Evolutionary conservation across 441 rosid genomes (phyloP), one percentile per base, ranked within the genome.

Genomic region (Manihot esculenta): DNA sequence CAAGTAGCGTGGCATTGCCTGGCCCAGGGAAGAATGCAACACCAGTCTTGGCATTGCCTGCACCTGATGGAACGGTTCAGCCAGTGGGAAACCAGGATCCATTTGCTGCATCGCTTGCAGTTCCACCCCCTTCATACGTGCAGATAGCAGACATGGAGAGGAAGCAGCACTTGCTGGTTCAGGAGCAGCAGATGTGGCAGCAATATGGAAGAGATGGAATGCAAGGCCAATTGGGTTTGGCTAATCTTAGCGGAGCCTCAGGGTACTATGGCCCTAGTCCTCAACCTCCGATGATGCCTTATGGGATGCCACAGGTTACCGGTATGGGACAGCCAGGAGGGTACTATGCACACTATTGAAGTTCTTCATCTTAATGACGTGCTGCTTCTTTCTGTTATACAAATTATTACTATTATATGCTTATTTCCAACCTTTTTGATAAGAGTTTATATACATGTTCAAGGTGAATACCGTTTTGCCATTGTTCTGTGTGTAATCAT

Each of bases 1-100:
- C 97, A 10, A 92, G 97, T 79, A 94, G 99, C 21, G 96, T 94
- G 26, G 98, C 96, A 0, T 73, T 92, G 63, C 92, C 96, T 0
- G 87, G 86, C 15, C 72, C 85, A 1, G 85, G 89, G 66, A 91
- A 88, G 78, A 77, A 74, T 56, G 60, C 86, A 41, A 78, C 80
- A 8, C 87, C 74, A 3, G 78, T 87, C 13, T 69, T 87, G 63
- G 91, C 90, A 3, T 61, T 84, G 69, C 94, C 90, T 15, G 86
- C 86, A 5, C 87, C 91, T 0, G 87, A 89, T 47, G 91, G 89
- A 23, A 89, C 85, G 0, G 72, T 85, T 14, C 88, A 78, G 33
- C 73, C 75, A 13, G 77, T 87, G 0, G 87, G 84, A 61, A 73
- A 78, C 12, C 86, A 79, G 73, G 91, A 89, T 48, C 90, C 89